phyloP scores from a whole-genome alignment of 352 stramenopile genomes.

The Phytophthora ramorum region DNA sequence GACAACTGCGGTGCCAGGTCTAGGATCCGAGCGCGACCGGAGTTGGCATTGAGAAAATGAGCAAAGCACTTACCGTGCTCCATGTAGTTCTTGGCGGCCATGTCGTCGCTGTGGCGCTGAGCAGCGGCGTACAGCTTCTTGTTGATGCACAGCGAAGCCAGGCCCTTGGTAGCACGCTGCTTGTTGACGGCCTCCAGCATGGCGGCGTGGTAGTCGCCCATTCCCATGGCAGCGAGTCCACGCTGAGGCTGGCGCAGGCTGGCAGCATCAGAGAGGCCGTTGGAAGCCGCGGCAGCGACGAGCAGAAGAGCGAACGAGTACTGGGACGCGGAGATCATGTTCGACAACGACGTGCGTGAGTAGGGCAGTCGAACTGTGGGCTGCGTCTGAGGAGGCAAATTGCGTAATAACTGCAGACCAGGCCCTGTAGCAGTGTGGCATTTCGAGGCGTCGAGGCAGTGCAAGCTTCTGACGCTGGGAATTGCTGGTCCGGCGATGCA shows the following conservation, averaged over 20 bases:
- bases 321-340: constrained; percentile 21
- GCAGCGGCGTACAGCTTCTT: constrained; percentile 2
- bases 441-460: neutral
- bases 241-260: neutral
- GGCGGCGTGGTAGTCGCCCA: neutral
- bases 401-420: constrained; percentile 17
- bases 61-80: constrained; percentile 2
- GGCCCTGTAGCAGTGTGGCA: constrained; percentile 5
- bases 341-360: neutral
- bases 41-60: neutral
- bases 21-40: no score
- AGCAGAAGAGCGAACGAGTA: constrained; percentile 30
- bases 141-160: constrained; percentile 6
- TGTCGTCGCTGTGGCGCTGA: constrained; percentile 27
- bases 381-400: constrained; percentile 12
- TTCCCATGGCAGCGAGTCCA: neutral
- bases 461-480: constrained; percentile 23
- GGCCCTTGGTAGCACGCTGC: constrained; percentile 36
- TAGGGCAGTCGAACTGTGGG: neutral
- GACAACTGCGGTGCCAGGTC: no score
- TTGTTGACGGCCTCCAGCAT: constrained; percentile 34
- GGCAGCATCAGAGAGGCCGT: constrained; percentile 12
- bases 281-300: constrained; percentile 20
- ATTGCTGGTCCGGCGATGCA: constrained; percentile 28
- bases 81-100: constrained; percentile 44